These are phyloP conservation scores for Acanthamoeba healyi DNA, from an alignment of 208 protist species.

Conservation along the genomic window DNA sequence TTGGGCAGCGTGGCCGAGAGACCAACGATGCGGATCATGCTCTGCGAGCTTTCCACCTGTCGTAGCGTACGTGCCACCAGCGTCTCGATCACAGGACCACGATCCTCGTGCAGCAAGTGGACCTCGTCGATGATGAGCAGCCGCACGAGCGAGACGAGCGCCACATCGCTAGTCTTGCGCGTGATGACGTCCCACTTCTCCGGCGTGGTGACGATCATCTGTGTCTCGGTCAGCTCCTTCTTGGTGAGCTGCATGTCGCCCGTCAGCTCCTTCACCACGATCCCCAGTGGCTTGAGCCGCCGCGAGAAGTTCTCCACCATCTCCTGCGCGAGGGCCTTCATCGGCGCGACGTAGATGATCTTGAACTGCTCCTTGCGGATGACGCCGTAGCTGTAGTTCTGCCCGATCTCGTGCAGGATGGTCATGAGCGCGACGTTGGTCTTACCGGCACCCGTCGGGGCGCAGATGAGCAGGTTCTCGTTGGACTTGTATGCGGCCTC, in stretches of 20 bases:
- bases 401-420: constrained; percentile 94
- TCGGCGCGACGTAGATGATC: constrained; percentile 99
- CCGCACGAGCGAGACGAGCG: constrained; percentile 92
- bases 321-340: constrained; percentile 99
- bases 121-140: constrained; percentile 99
- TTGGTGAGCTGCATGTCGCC: constrained; percentile 99
- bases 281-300: constrained; percentile 90
- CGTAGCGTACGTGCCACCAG: constrained; percentile 98
- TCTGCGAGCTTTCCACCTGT: constrained; percentile 94
- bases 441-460: constrained; percentile 98
- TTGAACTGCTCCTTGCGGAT: constrained; percentile 96
- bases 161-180: constrained; percentile 97
- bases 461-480: constrained; percentile 99
- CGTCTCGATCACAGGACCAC: constrained; percentile 98
- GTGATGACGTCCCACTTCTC: constrained; percentile 99
- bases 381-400: constrained; percentile 92
- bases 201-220: constrained; percentile 99
- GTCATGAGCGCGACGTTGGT: constrained; percentile 98
- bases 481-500: constrained; percentile 97
- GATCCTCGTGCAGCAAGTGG: constrained; percentile 98
- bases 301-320: constrained; percentile 97
- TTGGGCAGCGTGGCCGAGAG: constrained; percentile 99
- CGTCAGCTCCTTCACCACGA: constrained; percentile 95
- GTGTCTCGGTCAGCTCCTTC: constrained; percentile 96
- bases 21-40: constrained; percentile 95